phyloP scores from a whole-genome alignment of 371 early-diverging fungal species.

The Entomophthora muscae region DNA sequence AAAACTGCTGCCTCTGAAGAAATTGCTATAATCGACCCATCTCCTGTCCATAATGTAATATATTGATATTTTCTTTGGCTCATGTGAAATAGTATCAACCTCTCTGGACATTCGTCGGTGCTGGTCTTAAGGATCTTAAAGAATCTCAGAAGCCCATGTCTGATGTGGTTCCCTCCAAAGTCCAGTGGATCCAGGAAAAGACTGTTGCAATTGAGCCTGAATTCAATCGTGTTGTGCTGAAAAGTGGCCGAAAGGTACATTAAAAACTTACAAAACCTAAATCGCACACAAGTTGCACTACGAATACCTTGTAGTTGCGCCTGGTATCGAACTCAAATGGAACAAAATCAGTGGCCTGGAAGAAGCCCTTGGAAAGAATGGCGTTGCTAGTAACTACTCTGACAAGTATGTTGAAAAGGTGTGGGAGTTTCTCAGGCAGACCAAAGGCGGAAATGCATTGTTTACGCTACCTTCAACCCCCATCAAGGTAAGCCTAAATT shows the following conservation, averaged over 20 bases:
- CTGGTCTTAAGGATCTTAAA: constrained; percentile 56
- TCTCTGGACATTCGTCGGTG: constrained; percentile 78
- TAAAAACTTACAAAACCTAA: neutral
- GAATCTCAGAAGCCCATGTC: constrained; percentile 48
- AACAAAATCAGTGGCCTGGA: constrained; percentile 56
- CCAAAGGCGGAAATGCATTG: constrained; percentile 67
- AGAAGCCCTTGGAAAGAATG: constrained; percentile 58
- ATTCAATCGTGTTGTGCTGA: constrained; percentile 39
- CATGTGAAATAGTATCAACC: constrained; percentile 49
- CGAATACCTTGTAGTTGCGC: constrained; percentile 74
- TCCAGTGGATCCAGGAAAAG: constrained; percentile 56
- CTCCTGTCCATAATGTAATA: constrained; percentile 51
- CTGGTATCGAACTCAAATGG: constrained; percentile 69
- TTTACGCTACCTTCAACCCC: constrained; percentile 82
- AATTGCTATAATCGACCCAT: constrained; percentile 68
- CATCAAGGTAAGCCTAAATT: constrained; percentile 32
- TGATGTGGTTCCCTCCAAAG: constrained; percentile 45
- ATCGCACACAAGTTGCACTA: constrained; percentile 26
- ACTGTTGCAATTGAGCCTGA: constrained; percentile 51
- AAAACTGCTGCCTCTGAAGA: constrained; percentile 38
- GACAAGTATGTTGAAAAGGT: constrained; percentile 56
- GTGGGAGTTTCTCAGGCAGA: constrained; percentile 43
- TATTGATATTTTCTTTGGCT: neutral
- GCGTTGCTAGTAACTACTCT: constrained; percentile 70
- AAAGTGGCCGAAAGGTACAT: constrained; percentile 37